Conservation (phyloP, 495 filamentous ascomycete genomes). For the Aspergillus sclerotiicarbonarius region DNA sequence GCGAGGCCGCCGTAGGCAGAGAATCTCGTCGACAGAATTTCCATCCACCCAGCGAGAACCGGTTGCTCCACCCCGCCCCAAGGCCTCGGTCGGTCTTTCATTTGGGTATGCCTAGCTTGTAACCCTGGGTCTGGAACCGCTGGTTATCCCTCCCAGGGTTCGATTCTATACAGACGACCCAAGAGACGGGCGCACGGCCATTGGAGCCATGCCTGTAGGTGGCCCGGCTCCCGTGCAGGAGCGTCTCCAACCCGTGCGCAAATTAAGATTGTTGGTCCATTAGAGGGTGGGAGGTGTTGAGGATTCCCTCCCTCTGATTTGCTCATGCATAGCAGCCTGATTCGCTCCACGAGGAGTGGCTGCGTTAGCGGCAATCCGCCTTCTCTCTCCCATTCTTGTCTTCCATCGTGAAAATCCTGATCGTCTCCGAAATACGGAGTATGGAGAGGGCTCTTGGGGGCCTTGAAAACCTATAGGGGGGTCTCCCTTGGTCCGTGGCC, state of each 20-base stretch:
- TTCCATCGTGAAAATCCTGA: neutral
- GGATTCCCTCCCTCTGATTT: constrained; percentile 1
- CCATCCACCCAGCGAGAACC: neutral
- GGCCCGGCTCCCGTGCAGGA: neutral
- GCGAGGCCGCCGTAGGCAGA: neutral
- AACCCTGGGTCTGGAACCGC: neutral
- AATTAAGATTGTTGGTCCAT: neutral
- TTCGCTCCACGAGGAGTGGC: constrained; percentile 21
- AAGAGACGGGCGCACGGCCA: neutral
- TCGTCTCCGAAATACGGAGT: neutral
- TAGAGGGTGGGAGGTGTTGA: neutral
- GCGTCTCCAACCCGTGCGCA: neutral
- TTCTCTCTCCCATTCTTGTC: constrained; percentile 3
- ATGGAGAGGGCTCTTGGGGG: neutral
- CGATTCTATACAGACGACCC: neutral
- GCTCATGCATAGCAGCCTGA: constrained; percentile 24
- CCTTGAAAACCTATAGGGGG: neutral
- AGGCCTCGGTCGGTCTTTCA: neutral
- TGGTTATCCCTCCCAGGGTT: neutral
- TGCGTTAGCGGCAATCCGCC: constrained; percentile 18
- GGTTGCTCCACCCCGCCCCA: neutral
- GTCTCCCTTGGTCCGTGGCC: neutral
- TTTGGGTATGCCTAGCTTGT: neutral
- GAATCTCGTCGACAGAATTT: neutral
- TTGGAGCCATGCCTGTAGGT: neutral